Evolutionary conservation across 176 grass and related monocot species (phyloP).

Genomic region (Oryza brachyantha): DNA sequence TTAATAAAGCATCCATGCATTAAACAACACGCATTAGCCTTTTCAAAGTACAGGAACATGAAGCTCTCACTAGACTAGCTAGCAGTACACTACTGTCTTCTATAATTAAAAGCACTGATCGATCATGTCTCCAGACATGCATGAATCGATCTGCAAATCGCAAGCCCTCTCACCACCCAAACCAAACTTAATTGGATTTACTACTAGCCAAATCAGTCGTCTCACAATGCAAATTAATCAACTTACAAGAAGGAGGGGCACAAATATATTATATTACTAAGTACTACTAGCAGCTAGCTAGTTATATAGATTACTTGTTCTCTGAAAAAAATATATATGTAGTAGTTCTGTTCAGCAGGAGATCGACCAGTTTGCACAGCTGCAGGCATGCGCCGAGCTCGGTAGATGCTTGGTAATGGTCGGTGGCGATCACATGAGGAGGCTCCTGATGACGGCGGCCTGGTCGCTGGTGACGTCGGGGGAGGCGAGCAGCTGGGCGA

Average conservation of each 20-base stretch:
- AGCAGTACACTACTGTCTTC: slow-evolving; percentile 7
- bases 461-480: slow-evolving; percentile 57
- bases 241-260: not conserved
- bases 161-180: slow-evolving; percentile 29
- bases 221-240: slow-evolving; percentile 5
- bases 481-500: slow-evolving; percentile 58
- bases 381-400: not conserved
- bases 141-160: not conserved
- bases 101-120: slow-evolving; percentile 16
- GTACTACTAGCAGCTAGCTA: not conserved
- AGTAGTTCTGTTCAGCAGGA: not conserved
- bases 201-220: not conserved
- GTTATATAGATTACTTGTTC: not conserved
- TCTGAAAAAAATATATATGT: not conserved
- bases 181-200: slow-evolving; percentile 25
- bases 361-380: not conserved
- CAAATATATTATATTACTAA: not conserved
- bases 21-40: slow-evolving; percentile 32
- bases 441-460: slow-evolving; percentile 68
- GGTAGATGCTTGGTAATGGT: not conserved
- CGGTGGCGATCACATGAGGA: slow-evolving; percentile 54
- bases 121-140: slow-evolving; percentile 1
- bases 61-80: slow-evolving; percentile 1
- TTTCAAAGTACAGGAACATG: slow-evolving; percentile 39
- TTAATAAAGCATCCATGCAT: slow-evolving; percentile 40